phyloP scores from a whole-genome alignment of 495 filamentous ascomycete genomes.

The Penicillium samsonianum region DNA sequence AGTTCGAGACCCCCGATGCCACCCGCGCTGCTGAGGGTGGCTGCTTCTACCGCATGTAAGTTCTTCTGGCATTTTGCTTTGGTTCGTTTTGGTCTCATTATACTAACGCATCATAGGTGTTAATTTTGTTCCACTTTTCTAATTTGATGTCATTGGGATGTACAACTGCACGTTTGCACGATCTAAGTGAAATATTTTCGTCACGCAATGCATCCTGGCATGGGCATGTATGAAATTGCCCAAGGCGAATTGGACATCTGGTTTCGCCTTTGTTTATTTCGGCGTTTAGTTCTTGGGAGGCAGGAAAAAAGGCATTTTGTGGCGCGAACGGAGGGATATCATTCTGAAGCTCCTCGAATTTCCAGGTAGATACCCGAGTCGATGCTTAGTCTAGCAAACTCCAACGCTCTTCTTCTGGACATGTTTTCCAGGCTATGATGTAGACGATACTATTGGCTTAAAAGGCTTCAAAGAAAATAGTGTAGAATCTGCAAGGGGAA shows the following conservation, averaged over 20 bases:
- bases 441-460: not conserved
- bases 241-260: constrained; percentile 24
- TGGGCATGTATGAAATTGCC: constrained; percentile 30
- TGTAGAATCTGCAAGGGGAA: constrained; percentile 5
- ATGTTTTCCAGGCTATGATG: constrained; percentile 4
- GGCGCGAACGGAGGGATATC: constrained; percentile 51
- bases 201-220: constrained; percentile 36
- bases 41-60: constrained; percentile 89
- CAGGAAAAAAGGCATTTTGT: constrained; percentile 48
- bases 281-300: constrained; percentile 45
- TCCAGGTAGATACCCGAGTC: constrained; percentile 54
- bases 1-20: constrained; percentile 71
- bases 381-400: constrained; percentile 52
- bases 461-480: too few relatives aligned
- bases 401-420: constrained; percentile 40
- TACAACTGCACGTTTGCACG: constrained; percentile 26
- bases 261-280: constrained; percentile 31
- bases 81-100: not conserved
- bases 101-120: constrained; percentile 47
- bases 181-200: constrained; percentile 21
- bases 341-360: constrained; percentile 54
- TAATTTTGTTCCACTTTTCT: constrained; percentile 31
- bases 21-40: constrained; percentile 66
- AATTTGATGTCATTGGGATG: constrained; percentile 22
- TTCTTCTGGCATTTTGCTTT: not conserved